Conservation (phyloP, 179 eudicot species). For the Nepenthes alata region DNA sequence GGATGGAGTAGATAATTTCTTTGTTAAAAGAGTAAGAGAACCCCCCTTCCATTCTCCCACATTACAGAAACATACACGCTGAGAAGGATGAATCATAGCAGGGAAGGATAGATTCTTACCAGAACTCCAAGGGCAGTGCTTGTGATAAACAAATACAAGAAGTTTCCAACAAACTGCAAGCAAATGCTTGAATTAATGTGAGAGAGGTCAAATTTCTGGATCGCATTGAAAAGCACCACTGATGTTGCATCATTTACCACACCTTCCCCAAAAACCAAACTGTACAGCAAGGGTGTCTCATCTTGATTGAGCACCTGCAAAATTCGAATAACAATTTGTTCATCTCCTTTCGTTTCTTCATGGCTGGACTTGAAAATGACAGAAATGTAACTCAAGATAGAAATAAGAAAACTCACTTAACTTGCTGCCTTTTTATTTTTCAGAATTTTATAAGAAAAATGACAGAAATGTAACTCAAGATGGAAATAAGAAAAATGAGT, state of each 20-base stretch:
- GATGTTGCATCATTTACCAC: constrained; percentile 24
- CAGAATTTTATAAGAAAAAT: neutral
- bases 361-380: too few relatives aligned
- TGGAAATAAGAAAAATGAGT: neutral
- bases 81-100: neutral
- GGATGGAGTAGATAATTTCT: too few relatives aligned
- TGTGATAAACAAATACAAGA: constrained; percentile 16
- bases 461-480: neutral
- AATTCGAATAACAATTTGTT: neutral
- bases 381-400: neutral
- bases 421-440: neutral
- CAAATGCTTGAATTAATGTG: constrained; percentile 19
- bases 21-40: too few relatives aligned
- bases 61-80: too few relatives aligned
- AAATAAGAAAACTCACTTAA: neutral
- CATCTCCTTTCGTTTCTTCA: too few relatives aligned
- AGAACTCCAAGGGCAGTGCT: constrained; percentile 19
- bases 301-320: constrained; percentile 21
- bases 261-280: constrained; percentile 21
- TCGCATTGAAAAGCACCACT: constrained; percentile 20
- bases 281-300: constrained; percentile 19
- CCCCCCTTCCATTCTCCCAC: too few relatives aligned
- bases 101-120: constrained; percentile 3
- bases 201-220: constrained; percentile 20
- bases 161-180: constrained; percentile 16